Evolutionary conservation across 495 filamentous ascomycete species (phyloP).

Genomic region (Rusavskia elegans): DNA sequence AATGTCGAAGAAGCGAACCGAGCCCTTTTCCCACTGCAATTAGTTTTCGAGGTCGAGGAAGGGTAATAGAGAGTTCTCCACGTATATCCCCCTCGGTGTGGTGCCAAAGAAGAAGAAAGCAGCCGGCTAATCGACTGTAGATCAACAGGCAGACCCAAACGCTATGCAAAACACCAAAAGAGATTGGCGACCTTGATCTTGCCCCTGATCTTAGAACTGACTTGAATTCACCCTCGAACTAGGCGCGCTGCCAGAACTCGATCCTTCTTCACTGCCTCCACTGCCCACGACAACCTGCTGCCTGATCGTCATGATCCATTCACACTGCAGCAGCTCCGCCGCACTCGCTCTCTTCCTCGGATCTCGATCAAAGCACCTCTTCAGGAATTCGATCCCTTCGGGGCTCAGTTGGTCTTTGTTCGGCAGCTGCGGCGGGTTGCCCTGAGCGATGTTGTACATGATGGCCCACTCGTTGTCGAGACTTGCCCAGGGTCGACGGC

Average conservation of each 20-base stretch:
- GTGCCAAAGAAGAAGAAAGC: no score
- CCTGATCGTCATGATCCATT: slow-evolving; percentile 71
- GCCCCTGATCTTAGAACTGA: slow-evolving; percentile 1
- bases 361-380: slow-evolving; percentile 76
- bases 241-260: slow-evolving; percentile 23
- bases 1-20: neutral
- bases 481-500: slow-evolving; percentile 87
- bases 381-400: slow-evolving; percentile 73
- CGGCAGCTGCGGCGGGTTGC: slow-evolving; percentile 78
- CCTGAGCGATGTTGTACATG: slow-evolving; percentile 99
- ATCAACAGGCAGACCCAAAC: no score
- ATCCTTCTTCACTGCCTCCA: slow-evolving; percentile 6
- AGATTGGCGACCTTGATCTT: no score
- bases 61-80: neutral
- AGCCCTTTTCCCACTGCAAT: neutral
- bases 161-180: no score
- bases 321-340: slow-evolving; percentile 82
- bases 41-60: no score
- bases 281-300: slow-evolving; percentile 36
- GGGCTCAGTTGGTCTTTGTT: slow-evolving; percentile 67
- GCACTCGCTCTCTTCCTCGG: slow-evolving; percentile 65
- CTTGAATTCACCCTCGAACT: slow-evolving; percentile 10
- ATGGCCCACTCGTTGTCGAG: slow-evolving; percentile 99
- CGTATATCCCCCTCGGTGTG: neutral
- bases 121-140: no score